phyloP scores from a whole-genome alignment of 2,329 filamentous ascomycete species.

The Cladophialophora yegresii region DNA sequence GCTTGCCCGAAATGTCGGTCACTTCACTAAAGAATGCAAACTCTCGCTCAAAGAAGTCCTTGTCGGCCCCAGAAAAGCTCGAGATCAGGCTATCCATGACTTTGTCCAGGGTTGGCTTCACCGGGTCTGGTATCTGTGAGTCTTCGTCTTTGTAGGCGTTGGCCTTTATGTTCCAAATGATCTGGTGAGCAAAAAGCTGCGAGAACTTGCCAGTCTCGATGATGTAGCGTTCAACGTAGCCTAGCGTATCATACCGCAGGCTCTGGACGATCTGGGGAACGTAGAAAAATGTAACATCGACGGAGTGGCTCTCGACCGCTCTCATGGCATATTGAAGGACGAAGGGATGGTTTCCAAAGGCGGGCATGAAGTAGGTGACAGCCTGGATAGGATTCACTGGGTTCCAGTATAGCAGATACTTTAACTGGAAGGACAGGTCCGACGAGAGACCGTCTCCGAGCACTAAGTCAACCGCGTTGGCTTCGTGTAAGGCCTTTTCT shows the following conservation, averaged over 20 bases:
- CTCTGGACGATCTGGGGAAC: conserved; percentile 97
- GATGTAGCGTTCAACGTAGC: conserved; percentile 95
- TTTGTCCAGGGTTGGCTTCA: conserved; percentile 89
- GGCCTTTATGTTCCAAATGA: conserved; percentile 99
- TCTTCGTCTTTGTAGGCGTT: conserved; percentile 98
- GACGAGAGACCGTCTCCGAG: conserved; percentile 73
- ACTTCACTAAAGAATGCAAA: conserved; percentile 99
- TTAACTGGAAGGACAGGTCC: conserved; percentile 82
- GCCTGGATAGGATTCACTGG: conserved; percentile 91
- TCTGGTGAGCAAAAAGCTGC: conserved; percentile 97
- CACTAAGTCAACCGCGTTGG: conserved; percentile 79
- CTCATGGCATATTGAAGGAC: conserved; percentile 96
- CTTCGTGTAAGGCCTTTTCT: conserved; percentile 75
- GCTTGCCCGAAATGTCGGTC: conserved; percentile 89
- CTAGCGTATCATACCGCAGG: conserved; percentile 85
- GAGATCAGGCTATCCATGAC: conserved; percentile 82
- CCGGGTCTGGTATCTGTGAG: conserved; percentile 79
- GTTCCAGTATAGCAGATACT: conserved; percentile 91
- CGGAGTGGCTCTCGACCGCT: conserved; percentile 85
- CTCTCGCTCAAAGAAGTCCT: conserved; percentile 86
- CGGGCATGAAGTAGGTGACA: conserved; percentile 87
- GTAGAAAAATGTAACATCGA: conserved; percentile 99
- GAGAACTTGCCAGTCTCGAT: conserved; percentile 95
- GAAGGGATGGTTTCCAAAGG: conserved; percentile 87
- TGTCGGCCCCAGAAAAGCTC: conserved; percentile 78